phyloP scores from a whole-genome alignment of 805 yeast species.

The Metschnikowia sp. region DNA sequence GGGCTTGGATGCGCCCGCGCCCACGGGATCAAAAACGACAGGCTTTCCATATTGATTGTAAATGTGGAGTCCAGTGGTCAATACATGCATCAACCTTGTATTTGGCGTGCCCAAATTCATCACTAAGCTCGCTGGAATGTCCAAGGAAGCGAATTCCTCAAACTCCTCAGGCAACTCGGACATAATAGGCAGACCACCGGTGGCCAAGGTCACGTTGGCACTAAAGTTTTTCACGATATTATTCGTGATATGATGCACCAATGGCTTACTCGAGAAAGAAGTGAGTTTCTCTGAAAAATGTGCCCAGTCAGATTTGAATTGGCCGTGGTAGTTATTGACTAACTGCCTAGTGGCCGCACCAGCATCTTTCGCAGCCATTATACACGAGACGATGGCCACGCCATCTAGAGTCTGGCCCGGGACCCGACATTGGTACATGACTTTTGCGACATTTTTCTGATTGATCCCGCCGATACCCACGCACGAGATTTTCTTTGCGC shows the following conservation, averaged over 20 bases:
- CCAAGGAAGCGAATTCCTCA: slow-evolving; percentile 51
- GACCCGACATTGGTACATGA: slow-evolving; percentile 47
- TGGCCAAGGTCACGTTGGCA: slow-evolving; percentile 80
- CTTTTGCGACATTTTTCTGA: slow-evolving; percentile 55
- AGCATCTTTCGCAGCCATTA: slow-evolving; percentile 64
- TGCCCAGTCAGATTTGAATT: slow-evolving; percentile 14
- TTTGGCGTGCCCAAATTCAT: slow-evolving; percentile 76
- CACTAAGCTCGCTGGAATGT: slow-evolving; percentile 55
- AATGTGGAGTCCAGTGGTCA: slow-evolving; percentile 49
- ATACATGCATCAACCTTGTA: slow-evolving; percentile 38
- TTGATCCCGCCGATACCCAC: slow-evolving; percentile 83
- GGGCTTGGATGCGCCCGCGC: slow-evolving; percentile 73
- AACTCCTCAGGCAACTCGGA: slow-evolving; percentile 70
- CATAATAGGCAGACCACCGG: slow-evolving; percentile 89
- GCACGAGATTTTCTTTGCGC: slow-evolving; percentile 42
- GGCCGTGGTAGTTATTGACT: slow-evolving; percentile 24
- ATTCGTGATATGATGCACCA: slow-evolving; percentile 86
- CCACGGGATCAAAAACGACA: slow-evolving; percentile 88
- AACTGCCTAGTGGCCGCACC: slow-evolving; percentile 45
- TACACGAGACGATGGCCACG: slow-evolving; percentile 84
- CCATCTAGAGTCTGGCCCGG: slow-evolving; percentile 62
- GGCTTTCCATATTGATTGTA: slow-evolving; percentile 59
- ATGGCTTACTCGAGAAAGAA: slow-evolving; percentile 39
- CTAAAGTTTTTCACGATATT: slow-evolving; percentile 84
- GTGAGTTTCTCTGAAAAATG: not conserved